Percentiles rank a stretch among this genome's conserved stretches.
These are phyloP conservation scores for Pezicula carpinea DNA, from an alignment of 2,329 filamentous ascomycete species.

Conservation along the genomic window DNA sequence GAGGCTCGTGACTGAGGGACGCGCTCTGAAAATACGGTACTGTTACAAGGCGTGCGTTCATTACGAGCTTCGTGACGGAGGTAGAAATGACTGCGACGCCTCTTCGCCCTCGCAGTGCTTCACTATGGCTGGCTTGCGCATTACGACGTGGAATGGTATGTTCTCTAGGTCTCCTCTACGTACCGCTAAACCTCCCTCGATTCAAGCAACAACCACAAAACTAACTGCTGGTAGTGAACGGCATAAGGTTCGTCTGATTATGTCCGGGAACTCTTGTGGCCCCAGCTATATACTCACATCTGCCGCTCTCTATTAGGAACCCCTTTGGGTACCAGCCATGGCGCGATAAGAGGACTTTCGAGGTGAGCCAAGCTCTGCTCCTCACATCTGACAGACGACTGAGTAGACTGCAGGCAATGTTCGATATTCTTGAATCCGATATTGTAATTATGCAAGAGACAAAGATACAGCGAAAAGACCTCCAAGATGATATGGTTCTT, in stretches of 20 bases:
- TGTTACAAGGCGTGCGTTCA: no score
- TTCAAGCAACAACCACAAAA: neutral
- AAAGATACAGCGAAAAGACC: slow-evolving; percentile 91
- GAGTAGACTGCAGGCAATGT: slow-evolving; percentile 64
- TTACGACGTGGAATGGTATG: slow-evolving; percentile 83
- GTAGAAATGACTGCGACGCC: no score
- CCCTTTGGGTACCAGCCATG: slow-evolving; percentile 83
- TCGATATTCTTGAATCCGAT: slow-evolving; percentile 86
- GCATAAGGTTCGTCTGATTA: slow-evolving; percentile 55
- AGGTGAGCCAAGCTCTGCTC: slow-evolving; percentile 40
- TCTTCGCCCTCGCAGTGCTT: neutral
- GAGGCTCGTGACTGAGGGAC: neutral
- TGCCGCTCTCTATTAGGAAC: slow-evolving; percentile 47
- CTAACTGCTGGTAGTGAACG: slow-evolving; percentile 56
- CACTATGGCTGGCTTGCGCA: slow-evolving; percentile 62
- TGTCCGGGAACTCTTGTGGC: neutral
- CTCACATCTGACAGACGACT: slow-evolving; percentile 1
- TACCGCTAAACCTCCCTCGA: no score
- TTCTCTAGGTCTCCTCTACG: neutral
- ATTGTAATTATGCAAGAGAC: slow-evolving; percentile 94
- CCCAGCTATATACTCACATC: neutral
- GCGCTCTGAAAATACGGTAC: no score
- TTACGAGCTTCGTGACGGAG: no score
- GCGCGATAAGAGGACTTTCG: slow-evolving; percentile 65
- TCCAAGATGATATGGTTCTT: slow-evolving; percentile 92